Evolutionary conservation across 768 basidiomycete species (phyloP).

Genomic region (Hygrocybe coccinea): DNA sequence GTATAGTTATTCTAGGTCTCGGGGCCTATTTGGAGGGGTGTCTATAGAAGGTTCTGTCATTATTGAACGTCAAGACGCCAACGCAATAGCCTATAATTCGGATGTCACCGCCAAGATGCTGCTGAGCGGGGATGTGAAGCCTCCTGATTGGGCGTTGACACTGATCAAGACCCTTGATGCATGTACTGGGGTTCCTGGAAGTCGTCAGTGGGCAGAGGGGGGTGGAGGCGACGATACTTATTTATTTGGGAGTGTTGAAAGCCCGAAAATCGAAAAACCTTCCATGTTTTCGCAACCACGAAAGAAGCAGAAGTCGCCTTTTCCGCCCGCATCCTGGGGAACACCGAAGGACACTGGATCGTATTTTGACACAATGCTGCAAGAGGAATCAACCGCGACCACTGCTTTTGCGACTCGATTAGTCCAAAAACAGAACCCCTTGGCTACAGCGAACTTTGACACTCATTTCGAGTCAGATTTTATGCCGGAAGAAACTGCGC

Average conservation of each 20-base stretch:
- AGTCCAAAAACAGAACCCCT: neutral
- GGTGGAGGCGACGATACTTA: constrained; percentile 40
- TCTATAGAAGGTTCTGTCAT: constrained; percentile 88
- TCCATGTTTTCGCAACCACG: constrained; percentile 32
- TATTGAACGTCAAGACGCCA: constrained; percentile 91
- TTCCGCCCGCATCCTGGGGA: constrained; percentile 68
- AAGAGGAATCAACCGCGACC: neutral
- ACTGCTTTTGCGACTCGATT: neutral
- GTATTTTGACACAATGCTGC: constrained; percentile 40
- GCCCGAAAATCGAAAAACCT: constrained; percentile 29
- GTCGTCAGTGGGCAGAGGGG: constrained; percentile 63
- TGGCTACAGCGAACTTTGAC: constrained; percentile 30
- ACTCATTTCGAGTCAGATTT: constrained; percentile 46
- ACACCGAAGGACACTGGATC: constrained; percentile 44
- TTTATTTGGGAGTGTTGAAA: constrained; percentile 54
- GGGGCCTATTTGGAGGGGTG: constrained; percentile 90
- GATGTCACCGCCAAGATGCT: constrained; percentile 75
- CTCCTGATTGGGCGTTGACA: constrained; percentile 73
- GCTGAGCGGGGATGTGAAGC: constrained; percentile 67
- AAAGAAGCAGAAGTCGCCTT: constrained; percentile 48
- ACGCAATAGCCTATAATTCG: constrained; percentile 70
- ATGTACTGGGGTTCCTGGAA: constrained; percentile 66
- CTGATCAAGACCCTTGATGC: constrained; percentile 71
- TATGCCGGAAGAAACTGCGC: constrained; percentile 24
- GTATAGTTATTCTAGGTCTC: constrained; percentile 89